These are phyloP conservation scores for Aspergillus sergii DNA, from an alignment of 2,329 filamentous ascomycete genomes.

Conservation along the genomic window DNA sequence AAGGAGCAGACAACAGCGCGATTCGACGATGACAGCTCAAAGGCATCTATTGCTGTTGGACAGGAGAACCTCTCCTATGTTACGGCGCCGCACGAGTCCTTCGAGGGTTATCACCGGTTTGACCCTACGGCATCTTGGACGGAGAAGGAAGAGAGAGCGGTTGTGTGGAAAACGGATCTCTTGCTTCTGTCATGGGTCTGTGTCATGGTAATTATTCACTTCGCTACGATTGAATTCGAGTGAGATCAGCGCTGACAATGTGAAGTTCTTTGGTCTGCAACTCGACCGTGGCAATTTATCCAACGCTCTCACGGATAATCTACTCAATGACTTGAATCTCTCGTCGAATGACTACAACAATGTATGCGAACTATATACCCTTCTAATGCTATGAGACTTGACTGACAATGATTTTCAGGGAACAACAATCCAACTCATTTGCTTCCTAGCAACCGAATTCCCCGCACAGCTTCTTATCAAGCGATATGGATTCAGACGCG, in stretches of 20 bases:
- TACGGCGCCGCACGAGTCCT: constrained; percentile 33
- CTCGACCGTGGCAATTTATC: constrained; percentile 38
- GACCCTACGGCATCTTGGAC: constrained; percentile 29
- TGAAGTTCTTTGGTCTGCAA: constrained; percentile 37
- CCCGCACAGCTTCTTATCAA: constrained; percentile 53
- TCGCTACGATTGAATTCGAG: no score
- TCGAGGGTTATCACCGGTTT: constrained; percentile 30
- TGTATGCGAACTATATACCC: constrained; percentile 8
- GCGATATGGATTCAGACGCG: constrained; percentile 48
- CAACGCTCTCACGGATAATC: constrained; percentile 40
- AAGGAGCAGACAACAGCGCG: not conserved
- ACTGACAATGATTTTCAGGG: constrained; percentile 16
- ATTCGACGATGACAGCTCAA: constrained; percentile 15
- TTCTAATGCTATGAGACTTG: not conserved
- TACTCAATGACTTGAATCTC: constrained; percentile 38
- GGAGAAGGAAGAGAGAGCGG: constrained; percentile 47
- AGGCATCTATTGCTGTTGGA: constrained; percentile 20
- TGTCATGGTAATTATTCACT: constrained; percentile 20
- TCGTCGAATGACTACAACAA: constrained; percentile 45
- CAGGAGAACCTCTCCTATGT: constrained; percentile 30
- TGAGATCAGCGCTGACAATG: not conserved
- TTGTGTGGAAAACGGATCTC: constrained; percentile 49
- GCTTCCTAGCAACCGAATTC: constrained; percentile 42
- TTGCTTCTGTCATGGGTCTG: constrained; percentile 27
- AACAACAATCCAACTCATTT: constrained; percentile 27